Evolutionary conservation across 73 alveolate genomes (phyloP), one percentile per base, ranked within the genome.

Genomic region (Paramecium primaurelia): DNA sequence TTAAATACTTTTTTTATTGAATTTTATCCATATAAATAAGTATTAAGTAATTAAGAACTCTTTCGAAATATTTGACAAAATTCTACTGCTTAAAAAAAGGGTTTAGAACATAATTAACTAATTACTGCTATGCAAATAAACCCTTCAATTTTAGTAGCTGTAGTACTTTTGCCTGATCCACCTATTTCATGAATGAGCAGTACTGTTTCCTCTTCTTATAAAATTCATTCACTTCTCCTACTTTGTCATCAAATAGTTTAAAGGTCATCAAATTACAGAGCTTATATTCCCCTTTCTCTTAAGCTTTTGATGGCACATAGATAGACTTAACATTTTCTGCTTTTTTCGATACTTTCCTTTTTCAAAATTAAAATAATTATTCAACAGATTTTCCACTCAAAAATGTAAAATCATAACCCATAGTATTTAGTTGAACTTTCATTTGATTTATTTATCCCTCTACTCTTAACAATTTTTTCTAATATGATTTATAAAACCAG

Each of bases 151-250:
- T n/a, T n/a, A n/a, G n/a, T n/a, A n/a, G n/a, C n/a, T n/a, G n/a
- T n/a, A n/a, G n/a, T 14, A 71, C 86, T 71, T 28, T 71, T 71
- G 1, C 86, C 86, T 18, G 86, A 71, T 30, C 86, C 86, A 30
- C 60, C 86, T 14, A 28, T 4, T 1, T 60, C 86, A 71, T 71
- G 86, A 6, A 71, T 71, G 12, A 71, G 30, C n/a, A 71, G 8
- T 3, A 59, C 18, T n/a, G 16, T 30, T 9, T 28, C 4, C 30
- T 59, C 6, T 10, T 71, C 42, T 20, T 0, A 26, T 20, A 59
- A 30, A 59, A 59, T 5, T 59, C 18, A 59, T 18, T 59, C 20
- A 59, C 36, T 59, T 59, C 59, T 26, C 58, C 25, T 18, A 10
- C 77, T 18, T 18, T 59, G 10, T 59, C 77, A 9, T 59, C 59